Evolutionary conservation across 2,329 filamentous ascomycete genomes (phyloP).

Genomic region (Aspergillus fischeri): DNA sequence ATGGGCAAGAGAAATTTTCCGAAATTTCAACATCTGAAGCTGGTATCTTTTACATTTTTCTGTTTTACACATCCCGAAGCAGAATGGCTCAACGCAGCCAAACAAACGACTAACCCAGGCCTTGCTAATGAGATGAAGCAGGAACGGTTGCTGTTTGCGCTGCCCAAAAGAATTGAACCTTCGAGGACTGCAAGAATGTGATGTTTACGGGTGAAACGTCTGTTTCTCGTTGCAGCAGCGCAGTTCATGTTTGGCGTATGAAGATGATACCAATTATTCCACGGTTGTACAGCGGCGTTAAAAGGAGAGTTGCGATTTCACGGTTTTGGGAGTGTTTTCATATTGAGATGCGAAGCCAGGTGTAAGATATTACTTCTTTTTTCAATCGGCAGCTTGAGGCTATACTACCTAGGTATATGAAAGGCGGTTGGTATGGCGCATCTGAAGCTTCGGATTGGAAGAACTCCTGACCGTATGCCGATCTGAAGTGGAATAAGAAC

Average conservation of each 20-base stretch:
- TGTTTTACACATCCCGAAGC: not conserved
- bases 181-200: not conserved
- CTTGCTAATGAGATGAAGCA: not conserved
- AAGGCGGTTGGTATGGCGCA: no score
- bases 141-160: not conserved
- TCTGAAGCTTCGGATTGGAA: no score
- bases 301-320: not conserved
- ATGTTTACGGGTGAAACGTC: not conserved
- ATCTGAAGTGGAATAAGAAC: no score
- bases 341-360: not conserved
- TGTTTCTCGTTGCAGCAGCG: not conserved
- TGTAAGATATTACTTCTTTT: no score
- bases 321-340: not conserved
- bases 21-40: not conserved
- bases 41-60: not conserved
- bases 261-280: not conserved
- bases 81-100: not conserved
- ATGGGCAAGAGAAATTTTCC: not conserved
- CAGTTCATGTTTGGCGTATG: not conserved
- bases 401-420: no score
- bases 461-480: no score
- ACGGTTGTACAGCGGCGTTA: not conserved
- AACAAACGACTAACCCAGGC: not conserved
- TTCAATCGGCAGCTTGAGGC: no score
- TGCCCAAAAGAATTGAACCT: not conserved